These are phyloP conservation scores for Endoconidiophora polonica DNA, from an alignment of 2,329 filamentous ascomycete genomes.

Conservation along the genomic window DNA sequence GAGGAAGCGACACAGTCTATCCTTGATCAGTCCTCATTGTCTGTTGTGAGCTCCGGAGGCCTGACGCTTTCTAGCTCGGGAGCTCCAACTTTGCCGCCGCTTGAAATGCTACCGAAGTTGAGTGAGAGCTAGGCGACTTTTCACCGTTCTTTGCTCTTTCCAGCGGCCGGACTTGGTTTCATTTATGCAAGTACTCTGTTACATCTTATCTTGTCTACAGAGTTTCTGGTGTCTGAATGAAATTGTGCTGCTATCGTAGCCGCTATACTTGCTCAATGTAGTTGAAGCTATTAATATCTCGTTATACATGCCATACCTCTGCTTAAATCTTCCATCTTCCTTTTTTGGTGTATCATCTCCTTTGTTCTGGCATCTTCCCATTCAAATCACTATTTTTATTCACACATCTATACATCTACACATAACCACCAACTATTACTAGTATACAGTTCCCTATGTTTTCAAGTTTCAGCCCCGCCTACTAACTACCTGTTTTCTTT, in stretches of 20 bases:
- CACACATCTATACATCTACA: too few species aligned
- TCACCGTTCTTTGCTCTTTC: neutral
- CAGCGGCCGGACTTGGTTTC: neutral
- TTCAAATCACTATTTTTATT: too few species aligned
- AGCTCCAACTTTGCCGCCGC: slow-evolving; percentile 8
- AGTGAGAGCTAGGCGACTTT: slow-evolving; percentile 2
- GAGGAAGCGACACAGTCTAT: slow-evolving; percentile 5
- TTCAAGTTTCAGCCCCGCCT: too few species aligned
- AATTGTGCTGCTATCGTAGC: too few species aligned
- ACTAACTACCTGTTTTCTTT: too few species aligned
- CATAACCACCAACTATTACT: too few species aligned
- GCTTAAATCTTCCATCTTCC: neutral
- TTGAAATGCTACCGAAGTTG: slow-evolving; percentile 7
- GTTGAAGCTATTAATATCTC: too few species aligned
- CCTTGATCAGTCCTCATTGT: slow-evolving; percentile 6
- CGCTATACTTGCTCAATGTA: too few species aligned
- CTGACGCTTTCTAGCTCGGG: slow-evolving; percentile 4
- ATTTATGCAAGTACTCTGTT: too few species aligned
- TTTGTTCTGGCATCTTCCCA: neutral
- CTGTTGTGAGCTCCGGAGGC: neutral
- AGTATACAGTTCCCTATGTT: too few species aligned
- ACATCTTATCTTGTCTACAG: too few species aligned
- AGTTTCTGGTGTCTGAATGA: too few species aligned
- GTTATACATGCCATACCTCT: neutral
- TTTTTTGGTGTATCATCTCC: slow-evolving; percentile 1